Base-by-base conservation (phyloP, 2,329 filamentous ascomycete species). In the Talaromyces albobiverticillius region DNA sequence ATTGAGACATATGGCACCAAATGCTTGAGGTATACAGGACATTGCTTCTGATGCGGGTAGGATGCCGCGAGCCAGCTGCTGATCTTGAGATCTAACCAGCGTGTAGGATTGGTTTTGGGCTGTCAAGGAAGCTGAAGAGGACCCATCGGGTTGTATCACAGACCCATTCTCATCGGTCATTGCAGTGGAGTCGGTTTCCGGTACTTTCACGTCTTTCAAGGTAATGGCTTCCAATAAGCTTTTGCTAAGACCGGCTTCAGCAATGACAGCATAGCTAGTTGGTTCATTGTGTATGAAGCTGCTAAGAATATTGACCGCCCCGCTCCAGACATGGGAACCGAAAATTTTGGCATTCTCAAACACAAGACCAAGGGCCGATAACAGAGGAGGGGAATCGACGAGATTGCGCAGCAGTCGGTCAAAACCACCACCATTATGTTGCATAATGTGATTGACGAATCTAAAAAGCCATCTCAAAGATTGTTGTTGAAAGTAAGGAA, bases 231-330 rank as follows among this genome's bases (percentile, higher is more conserved):
- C 87, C 13, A 99, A 79, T 55, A 96, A 88, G 49, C 86, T 89
- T 67, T 88, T 88, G 64, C 94, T 92, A 62, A 99, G 81, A 20
- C 91, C 91, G 48, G 94, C 93, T 73, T 99, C 94, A 13, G 90
- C 90, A 60, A 99, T 94, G 22, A 96, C 90, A 25, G 90, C 88
- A 69, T 96, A 99, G 70, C 94, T 99, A 0, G 94, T 99, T 0
- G 94, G 94, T 65, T 99, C 94, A 67, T 97, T 96, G 73, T 99
- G 95, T 64, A 99, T 95, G 71, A 99, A 99, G 63, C 90, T 93
- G 66, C 90, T 94, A 48, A 99, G 78, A 54, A 96, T 93, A 52
- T 87, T 92, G 58, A 96, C 90, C 6, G 91, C 88, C 68, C 92
- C 92, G 46, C 91, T 96, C 94, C 94, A 99, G 4, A 97, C 90